Base-by-base conservation (phyloP, 2,329 filamentous ascomycete genomes). In the Aspergillus fumigatiaffinis region DNA sequence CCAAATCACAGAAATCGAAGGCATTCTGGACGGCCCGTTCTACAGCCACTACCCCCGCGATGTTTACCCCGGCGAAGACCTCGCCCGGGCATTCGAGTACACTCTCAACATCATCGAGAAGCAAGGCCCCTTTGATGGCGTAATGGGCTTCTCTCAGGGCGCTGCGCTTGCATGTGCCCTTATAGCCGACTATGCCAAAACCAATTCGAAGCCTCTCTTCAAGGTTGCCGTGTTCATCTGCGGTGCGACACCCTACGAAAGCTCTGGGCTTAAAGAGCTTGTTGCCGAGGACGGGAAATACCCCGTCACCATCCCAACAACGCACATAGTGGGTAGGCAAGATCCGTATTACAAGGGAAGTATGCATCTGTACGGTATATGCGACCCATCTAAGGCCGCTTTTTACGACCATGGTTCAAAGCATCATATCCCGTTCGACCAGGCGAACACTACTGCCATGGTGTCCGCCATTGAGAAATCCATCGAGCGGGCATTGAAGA, bases 321-420 rank as follows among this genome's bases (percentile, higher is more conserved):
- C 73, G 12, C 70, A 77, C 67, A 68, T 77, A 8, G 72, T 74
- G 20, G 75, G 75, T 0, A 67, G 63, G 50, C 64, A 69, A 61
- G 75, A 77, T 66, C 55, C 65, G 10, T 51, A 74, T 35, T 72
- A 69, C 52, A 48, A 64, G 2, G 56, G 67, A 25, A 60, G 70
- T 6, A 56, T 74, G 62, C 64, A 65, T 50, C 55, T 77, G 50
- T 68, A 66, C 55, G 56, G 57, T 7, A 60, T 77, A 46, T 76
- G 73, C 63, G 71, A 75, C 20, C 68, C 67, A 17, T 55, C 57
- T 0, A 66, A 66, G 55, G 66, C 66, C 53, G 62, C 60, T 10
- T 63, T 68, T 38, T 76, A 73, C 66, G 74, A 76, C 57, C 73
- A 76, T 55, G 70, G 70, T 3, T 66, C 64, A 14, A 69, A 64